Evolutionary conservation across 331 rosid species (phyloP).

Genomic region (Rosa hybrid): DNA sequence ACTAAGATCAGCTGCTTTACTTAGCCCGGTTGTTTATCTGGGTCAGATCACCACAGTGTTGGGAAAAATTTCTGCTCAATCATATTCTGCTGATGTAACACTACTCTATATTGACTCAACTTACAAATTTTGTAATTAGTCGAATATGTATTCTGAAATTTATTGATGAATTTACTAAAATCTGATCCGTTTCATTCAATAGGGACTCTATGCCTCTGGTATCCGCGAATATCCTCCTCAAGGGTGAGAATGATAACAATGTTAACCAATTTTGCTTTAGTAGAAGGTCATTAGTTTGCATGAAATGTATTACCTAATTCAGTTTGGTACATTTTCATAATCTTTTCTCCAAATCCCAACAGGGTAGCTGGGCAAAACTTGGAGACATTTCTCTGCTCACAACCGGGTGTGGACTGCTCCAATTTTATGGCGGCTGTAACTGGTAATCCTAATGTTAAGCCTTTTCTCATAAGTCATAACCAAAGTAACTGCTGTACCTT

Average conservation of each 20-base stretch:
- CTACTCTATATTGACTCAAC: background rate
- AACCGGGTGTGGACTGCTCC: conserved; percentile 68
- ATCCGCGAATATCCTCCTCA: conserved; percentile 55
- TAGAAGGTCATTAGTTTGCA: background rate
- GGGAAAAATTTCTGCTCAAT: conserved; percentile 53
- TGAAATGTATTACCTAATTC: background rate
- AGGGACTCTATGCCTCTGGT: conserved; percentile 60
- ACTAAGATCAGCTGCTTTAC: conserved; percentile 77
- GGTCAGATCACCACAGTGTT: conserved; percentile 60
- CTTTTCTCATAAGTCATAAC: background rate
- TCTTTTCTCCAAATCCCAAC: conserved; percentile 22
- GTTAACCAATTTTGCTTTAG: background rate
- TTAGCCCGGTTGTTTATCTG: conserved; percentile 73
- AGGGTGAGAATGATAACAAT: conserved; percentile 49
- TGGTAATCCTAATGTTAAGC: conserved; percentile 36
- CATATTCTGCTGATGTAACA: conserved; percentile 66
- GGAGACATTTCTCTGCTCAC: conserved; percentile 46
- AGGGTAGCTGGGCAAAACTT: conserved; percentile 50
- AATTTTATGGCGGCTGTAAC: conserved; percentile 65
- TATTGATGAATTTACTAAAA: background rate
- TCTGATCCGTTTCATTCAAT: conserved; percentile 13
- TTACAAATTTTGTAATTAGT: background rate
- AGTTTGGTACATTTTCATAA: background rate
- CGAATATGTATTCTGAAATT: conserved; percentile 7
- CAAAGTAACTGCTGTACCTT: background rate